These are phyloP conservation scores for Gynochthodes officinalis DNA, from an alignment of 257 asterid species.

Conservation along the genomic window DNA sequence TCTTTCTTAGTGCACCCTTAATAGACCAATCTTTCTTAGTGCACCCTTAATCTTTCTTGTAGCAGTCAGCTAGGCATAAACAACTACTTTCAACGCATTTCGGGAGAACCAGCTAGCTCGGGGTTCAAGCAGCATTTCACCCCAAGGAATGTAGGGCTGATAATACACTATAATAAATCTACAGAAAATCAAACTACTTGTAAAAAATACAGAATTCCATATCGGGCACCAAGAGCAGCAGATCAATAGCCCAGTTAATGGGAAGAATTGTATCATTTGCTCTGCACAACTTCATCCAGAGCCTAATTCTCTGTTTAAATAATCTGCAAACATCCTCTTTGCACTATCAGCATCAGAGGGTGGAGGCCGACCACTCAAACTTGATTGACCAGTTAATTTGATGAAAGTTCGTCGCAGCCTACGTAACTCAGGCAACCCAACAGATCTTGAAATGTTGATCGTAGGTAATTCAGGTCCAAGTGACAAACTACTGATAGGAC, in stretches of 20 bases:
- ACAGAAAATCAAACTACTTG: too few species aligned
- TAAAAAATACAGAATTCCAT: not conserved
- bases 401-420: constrained; percentile 79
- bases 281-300: constrained; percentile 28
- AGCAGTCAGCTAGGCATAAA: too few species aligned
- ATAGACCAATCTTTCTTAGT: too few species aligned
- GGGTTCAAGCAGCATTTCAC: too few species aligned
- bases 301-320: constrained; percentile 82
- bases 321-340: constrained; percentile 96
- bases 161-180: too few species aligned
- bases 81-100: too few species aligned
- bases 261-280: not conserved
- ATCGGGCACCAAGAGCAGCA: too few species aligned
- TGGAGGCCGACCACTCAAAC: constrained; percentile 92
- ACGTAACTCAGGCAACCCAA: constrained; percentile 85
- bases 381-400: constrained; percentile 78
- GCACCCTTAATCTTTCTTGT: too few species aligned
- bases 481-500: constrained; percentile 53
- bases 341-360: constrained; percentile 83
- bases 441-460: constrained; percentile 58
- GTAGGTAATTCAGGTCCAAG: constrained; percentile 69
- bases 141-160: too few species aligned
- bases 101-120: too few species aligned
- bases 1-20: too few species aligned
- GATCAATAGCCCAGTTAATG: too few species aligned